These are phyloP conservation scores for Fusarium anthophilum DNA, from an alignment of 2,329 filamentous ascomycete genomes.

Conservation along the genomic window DNA sequence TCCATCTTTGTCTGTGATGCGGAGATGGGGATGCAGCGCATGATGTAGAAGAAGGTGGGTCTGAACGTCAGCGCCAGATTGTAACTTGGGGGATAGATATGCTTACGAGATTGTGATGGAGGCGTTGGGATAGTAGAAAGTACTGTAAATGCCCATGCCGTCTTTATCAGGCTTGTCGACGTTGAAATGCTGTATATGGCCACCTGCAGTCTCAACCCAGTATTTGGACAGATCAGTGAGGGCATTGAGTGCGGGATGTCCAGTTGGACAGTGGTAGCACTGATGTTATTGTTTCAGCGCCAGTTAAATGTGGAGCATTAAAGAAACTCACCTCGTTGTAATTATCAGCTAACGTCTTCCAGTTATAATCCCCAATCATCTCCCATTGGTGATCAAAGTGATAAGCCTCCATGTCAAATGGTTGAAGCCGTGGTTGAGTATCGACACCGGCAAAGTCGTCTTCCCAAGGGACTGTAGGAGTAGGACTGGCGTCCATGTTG, in stretches of 20 bases:
- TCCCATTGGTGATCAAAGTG: slow-evolving; percentile 66
- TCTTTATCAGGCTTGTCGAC: slow-evolving; percentile 45
- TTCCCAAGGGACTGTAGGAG: slow-evolving; percentile 53
- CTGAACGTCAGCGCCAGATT: background rate
- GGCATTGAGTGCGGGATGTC: slow-evolving; percentile 62
- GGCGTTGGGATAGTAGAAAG: slow-evolving; percentile 7
- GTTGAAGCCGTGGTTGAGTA: slow-evolving; percentile 52
- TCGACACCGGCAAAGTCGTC: slow-evolving; percentile 60
- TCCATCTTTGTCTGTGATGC: background rate
- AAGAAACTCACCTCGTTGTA: slow-evolving; percentile 58
- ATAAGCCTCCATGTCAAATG: slow-evolving; percentile 59
- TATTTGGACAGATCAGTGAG: slow-evolving; percentile 57
- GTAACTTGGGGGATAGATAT: no score
- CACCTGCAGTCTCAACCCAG: slow-evolving; percentile 56
- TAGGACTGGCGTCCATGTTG: background rate
- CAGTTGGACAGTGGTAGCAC: slow-evolving; percentile 69
- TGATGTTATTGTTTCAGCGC: slow-evolving; percentile 28
- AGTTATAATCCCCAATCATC: slow-evolving; percentile 65
- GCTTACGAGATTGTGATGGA: slow-evolving; percentile 11
- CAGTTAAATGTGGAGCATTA: no score
- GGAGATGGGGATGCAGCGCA: background rate
- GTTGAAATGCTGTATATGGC: slow-evolving; percentile 58
- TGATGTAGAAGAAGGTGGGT: slow-evolving; percentile 12
- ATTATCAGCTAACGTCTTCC: slow-evolving; percentile 69
- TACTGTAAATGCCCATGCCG: background rate